Evolutionary conservation across 1,284 basidiomycete species (phyloP).

Genomic region (Pisolithus thermaeus): DNA sequence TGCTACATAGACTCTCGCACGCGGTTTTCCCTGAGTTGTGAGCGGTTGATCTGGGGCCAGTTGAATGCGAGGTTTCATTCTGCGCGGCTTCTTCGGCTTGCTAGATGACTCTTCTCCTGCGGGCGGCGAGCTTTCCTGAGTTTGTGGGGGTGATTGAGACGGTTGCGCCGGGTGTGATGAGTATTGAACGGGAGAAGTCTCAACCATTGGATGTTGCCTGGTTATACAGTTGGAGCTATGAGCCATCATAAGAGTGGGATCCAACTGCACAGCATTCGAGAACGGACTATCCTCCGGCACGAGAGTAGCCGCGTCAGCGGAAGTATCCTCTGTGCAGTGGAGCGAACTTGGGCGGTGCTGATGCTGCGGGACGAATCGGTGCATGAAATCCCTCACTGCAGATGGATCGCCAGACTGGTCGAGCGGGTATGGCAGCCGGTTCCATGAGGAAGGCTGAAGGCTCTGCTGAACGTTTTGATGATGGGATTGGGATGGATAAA

Average conservation of each 20-base stretch:
- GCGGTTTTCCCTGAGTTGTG: slow-evolving; percentile 67
- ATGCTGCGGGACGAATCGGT: slow-evolving; percentile 3
- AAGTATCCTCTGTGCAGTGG: not conserved
- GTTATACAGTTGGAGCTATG: not conserved
- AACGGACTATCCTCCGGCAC: not conserved
- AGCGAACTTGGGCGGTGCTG: not conserved
- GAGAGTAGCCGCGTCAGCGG: not conserved
- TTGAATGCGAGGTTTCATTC: slow-evolving; percentile 56
- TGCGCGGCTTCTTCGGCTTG: slow-evolving; percentile 37
- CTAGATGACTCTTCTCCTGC: not conserved
- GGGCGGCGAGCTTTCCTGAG: not conserved
- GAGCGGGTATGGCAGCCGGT: slow-evolving; percentile 2
- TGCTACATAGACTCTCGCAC: slow-evolving; percentile 70
- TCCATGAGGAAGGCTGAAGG: slow-evolving; percentile 1
- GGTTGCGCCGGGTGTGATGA: not conserved
- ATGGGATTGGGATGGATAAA: not conserved
- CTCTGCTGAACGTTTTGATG: not conserved
- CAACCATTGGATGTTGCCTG: not conserved
- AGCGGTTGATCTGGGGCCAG: slow-evolving; percentile 67
- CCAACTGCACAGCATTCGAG: not conserved
- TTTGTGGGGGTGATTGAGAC: not conserved
- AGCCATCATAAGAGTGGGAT: not conserved
- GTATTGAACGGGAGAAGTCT: not conserved
- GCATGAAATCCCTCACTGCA: not conserved
- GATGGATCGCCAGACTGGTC: not conserved